A percentile compares a stretch with the other conserved stretches of the same genome.
These are phyloP conservation scores for Fusarium tanahbumbuense DNA, from an alignment of 2,329 filamentous ascomycete species.

Conservation along the genomic window DNA sequence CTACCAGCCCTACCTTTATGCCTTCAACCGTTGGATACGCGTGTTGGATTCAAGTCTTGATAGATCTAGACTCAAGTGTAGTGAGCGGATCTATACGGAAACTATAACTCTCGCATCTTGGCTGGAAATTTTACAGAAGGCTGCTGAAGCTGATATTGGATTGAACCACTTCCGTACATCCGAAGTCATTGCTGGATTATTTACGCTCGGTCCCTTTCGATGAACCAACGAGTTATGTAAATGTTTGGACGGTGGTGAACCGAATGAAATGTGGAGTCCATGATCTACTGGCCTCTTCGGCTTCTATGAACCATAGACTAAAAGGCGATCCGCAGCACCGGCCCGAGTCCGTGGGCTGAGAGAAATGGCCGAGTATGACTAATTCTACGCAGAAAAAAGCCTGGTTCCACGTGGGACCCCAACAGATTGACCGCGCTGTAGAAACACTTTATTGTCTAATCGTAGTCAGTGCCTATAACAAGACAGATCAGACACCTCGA, in stretches of 20 bases:
- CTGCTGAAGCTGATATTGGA: rapidly evolving
- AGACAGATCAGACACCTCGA: neutral
- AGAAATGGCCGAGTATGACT: neutral
- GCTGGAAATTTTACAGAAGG: neutral
- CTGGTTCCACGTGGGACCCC: neutral
- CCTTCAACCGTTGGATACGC: no score
- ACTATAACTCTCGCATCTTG: rapidly evolving
- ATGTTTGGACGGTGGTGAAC: neutral
- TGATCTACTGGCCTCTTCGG: neutral
- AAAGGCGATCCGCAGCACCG: neutral
- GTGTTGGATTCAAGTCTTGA: no score
- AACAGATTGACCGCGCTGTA: neutral
- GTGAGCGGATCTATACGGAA: no score
- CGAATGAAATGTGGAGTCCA: neutral
- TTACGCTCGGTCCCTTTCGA: neutral
- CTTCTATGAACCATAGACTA: neutral
- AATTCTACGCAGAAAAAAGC: neutral
- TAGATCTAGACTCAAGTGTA: neutral
- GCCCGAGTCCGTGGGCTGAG: neutral
- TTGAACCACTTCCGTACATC: neutral
- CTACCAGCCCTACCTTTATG: no score
- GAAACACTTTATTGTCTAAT: neutral
- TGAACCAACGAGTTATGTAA: neutral
- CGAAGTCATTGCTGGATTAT: neutral
- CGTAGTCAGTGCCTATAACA: neutral